A percentile compares a stretch with the other conserved stretches of the same genome.
phyloP scores from a whole-genome alignment of 2,329 filamentous ascomycete species.

The Beauveria sp. region DNA sequence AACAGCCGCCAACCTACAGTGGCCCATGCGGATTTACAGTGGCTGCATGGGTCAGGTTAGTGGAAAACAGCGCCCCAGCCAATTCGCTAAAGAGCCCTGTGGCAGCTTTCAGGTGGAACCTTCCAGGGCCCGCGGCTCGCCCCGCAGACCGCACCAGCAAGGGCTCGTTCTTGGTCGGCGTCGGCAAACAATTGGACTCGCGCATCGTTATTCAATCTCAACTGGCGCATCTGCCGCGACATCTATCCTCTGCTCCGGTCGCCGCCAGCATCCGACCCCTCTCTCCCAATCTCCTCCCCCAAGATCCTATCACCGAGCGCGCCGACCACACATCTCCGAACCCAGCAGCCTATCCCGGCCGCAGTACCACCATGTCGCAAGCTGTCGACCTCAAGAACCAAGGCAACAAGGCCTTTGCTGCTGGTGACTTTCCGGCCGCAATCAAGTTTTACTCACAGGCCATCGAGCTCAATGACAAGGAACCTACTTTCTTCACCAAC shows the following conservation, averaged over 20 bases:
- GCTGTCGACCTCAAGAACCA: constrained; percentile 83
- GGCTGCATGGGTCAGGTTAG: constrained; percentile 1
- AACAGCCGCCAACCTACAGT: not conserved
- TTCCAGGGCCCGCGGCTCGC: constrained; percentile 9
- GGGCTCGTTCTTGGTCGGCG: not conserved
- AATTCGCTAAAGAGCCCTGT: not conserved
- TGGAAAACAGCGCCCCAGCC: not conserved
- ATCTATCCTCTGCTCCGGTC: not conserved
- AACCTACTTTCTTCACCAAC: constrained; percentile 90
- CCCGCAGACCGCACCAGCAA: constrained; percentile 4
- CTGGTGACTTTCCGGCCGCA: constrained; percentile 78
- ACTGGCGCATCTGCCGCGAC: not conserved
- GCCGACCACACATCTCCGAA: not conserved
- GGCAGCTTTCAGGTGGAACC: not conserved
- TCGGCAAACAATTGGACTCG: not conserved
- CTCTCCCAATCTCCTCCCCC: no score
- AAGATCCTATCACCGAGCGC: not conserved
- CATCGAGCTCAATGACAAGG: constrained; percentile 73
- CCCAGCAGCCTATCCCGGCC: not conserved
- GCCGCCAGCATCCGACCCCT: not conserved
- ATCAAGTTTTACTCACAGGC: constrained; percentile 81
- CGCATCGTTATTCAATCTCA: not conserved
- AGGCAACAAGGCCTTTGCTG: constrained; percentile 86
- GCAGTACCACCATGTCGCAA: constrained; percentile 35
- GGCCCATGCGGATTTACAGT: not conserved